These are phyloP conservation scores for Nannochloropsis gaditana DNA, from an alignment of 108 stramenopile species.

Conservation along the genomic window DNA sequence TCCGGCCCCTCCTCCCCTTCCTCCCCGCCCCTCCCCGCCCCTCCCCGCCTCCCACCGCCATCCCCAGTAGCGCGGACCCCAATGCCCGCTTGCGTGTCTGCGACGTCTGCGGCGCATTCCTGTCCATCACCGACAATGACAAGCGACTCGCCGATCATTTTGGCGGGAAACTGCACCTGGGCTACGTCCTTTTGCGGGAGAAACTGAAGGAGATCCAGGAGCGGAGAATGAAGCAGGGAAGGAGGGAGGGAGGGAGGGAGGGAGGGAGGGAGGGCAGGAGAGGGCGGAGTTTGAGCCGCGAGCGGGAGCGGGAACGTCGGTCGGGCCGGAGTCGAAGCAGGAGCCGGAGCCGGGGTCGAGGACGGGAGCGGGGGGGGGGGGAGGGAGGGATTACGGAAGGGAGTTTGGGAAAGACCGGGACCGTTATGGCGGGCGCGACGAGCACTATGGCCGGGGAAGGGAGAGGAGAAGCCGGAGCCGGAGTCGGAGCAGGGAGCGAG, in stretches of 20 bases:
- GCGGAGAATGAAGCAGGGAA: conserved; percentile 27
- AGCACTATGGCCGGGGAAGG: not conserved
- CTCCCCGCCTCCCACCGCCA: not conserved
- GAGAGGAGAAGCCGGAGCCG: not conserved
- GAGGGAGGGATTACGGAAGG: not conserved
- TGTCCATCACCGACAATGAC: conserved; percentile 58
- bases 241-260: conserved; percentile 22
- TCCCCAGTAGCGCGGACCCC: not conserved
- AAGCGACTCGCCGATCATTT: conserved; percentile 55
- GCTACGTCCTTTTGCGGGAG: conserved; percentile 46
- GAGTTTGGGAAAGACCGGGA: not conserved
- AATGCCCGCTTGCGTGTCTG: conserved; percentile 33
- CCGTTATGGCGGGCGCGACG: not conserved
- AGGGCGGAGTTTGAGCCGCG: not conserved
- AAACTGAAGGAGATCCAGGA: conserved; percentile 45
- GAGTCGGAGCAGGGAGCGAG: not conserved
- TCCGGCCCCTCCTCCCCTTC: not conserved
- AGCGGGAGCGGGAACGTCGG: not conserved
- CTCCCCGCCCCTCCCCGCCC: not conserved
- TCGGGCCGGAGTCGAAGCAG: not conserved
- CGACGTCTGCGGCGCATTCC: conserved; percentile 56
- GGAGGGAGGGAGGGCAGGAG: conserved; percentile 18
- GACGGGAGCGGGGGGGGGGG: not conserved
- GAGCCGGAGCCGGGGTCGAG: not conserved
- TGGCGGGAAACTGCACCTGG: conserved; percentile 53